Percentiles rank a stretch among this genome's conserved stretches.
Evolutionary conservation across 1,139 yeast genomes (phyloP).

Genomic region (Pichia terricola): DNA sequence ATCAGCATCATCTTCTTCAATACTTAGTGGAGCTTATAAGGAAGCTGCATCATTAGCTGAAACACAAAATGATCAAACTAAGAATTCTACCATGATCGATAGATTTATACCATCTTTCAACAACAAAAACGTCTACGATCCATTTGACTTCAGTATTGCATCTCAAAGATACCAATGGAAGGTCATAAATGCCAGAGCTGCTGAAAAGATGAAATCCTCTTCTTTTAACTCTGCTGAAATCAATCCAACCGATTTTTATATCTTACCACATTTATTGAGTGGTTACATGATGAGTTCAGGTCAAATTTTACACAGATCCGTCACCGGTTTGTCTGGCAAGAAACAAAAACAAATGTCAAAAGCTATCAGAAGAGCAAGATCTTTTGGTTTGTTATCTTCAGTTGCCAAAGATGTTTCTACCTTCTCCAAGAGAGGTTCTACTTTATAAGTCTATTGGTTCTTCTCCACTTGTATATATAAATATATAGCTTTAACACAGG

Average conservation of each 20-base stretch:
- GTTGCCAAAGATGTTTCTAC: slow-evolving; percentile 45
- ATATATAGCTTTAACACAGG: background rate
- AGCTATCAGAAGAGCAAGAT: slow-evolving; percentile 62
- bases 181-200: slow-evolving; percentile 15
- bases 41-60: background rate
- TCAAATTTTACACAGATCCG: slow-evolving; percentile 53
- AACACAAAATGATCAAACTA: background rate
- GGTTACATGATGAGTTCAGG: slow-evolving; percentile 54
- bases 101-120: slow-evolving; percentile 28
- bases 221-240: slow-evolving; percentile 45
- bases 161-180: slow-evolving; percentile 34
- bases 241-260: slow-evolving; percentile 56
- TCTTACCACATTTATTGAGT: slow-evolving; percentile 56
- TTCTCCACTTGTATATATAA: background rate
- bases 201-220: slow-evolving; percentile 14
- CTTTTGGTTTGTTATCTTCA: slow-evolving; percentile 55
- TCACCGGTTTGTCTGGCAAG: slow-evolving; percentile 53
- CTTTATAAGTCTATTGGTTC: slow-evolving; percentile 11
- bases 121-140: slow-evolving; percentile 47
- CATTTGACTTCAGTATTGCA: slow-evolving; percentile 63
- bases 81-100: slow-evolving; percentile 18
- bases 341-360: slow-evolving; percentile 58
- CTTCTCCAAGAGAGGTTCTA: slow-evolving; percentile 29
- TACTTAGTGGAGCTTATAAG: background rate
- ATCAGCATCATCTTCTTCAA: too few species aligned